Percentiles rank a stretch among this genome's conserved stretches.
Evolutionary conservation across 2,329 filamentous ascomycete species (phyloP).

Genomic region (Hypoxylon sp.): DNA sequence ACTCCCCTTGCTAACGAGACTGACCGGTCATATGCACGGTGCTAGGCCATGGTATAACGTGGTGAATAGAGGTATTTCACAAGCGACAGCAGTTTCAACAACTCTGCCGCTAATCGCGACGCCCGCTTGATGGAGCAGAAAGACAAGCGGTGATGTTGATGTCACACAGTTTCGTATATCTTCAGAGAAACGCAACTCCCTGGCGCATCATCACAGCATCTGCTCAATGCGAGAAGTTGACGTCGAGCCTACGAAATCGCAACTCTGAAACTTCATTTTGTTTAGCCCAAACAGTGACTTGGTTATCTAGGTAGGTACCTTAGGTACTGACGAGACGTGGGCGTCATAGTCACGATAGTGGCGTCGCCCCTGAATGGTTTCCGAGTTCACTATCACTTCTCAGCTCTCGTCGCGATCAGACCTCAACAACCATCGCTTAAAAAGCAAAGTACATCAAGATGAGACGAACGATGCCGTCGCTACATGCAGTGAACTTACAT

Average conservation of each 20-base stretch:
- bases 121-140: background rate
- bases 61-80: background rate
- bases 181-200: background rate
- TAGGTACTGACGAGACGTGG: background rate
- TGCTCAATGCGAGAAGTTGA: background rate
- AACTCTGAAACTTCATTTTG: background rate
- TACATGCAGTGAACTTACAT: constrained; percentile 39
- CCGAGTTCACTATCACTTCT: background rate
- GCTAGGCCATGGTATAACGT: background rate
- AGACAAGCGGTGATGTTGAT: background rate
- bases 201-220: background rate
- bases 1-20: background rate
- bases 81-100: background rate
- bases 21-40: background rate
- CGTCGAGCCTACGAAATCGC: background rate
- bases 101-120: background rate
- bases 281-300: background rate
- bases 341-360: background rate
- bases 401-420: background rate
- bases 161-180: background rate
- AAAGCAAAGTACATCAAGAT: background rate
- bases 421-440: background rate
- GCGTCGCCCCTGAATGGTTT: background rate
- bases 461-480: constrained; percentile 13
- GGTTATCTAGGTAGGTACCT: background rate